Evolutionary conservation across 306 rosid genomes (phyloP), one percentile per base, ranked within the genome.

Genomic region (Cicer yamashitae): DNA sequence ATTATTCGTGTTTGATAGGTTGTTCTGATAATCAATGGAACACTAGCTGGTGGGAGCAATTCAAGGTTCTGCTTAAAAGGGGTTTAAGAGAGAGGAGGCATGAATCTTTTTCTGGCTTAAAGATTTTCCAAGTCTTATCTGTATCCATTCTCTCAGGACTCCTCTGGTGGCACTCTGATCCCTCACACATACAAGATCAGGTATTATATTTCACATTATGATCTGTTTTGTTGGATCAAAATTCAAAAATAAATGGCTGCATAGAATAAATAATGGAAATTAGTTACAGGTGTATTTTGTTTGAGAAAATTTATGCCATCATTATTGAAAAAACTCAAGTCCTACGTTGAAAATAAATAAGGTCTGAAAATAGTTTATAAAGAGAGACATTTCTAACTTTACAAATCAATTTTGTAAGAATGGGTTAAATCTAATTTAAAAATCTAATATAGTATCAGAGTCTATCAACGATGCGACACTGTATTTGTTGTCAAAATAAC

Each of bases 51-150:
- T 90, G 88, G 89, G 89, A 80, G 75, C 96, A 94, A 78, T 91
- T 94, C 71, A 83, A 12, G 77, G 91, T 94, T 59, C 86, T 94
- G 46, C 93, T 94, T 47, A 80, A 81, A 69, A 90, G 98, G 77
- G 96, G 98, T 70, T 77, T 94, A 70, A 71, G 82, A 45, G 98
- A 91, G 59, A 90, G 98, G 64, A 90, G 85, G 57, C 96, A 91
- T 73, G 97, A 94, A 87, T 91, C 98, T 37, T 94, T 87, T 82
- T 94, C 98, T 7, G 91, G 93, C 63, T 72, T 94, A 15, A 88
- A 85, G 77, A 94, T 94, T 86, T 90, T 91, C 53, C 98, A 94
- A 80, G 96, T 91, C 51, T 74, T 91, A 86, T 91, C 97, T 45
- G 98, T 91, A 7, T 83, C 98, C 41, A 13, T 94, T 77, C 90